Base-by-base conservation (phyloP, 2,329 filamentous ascomycete genomes). In the Trichoderma arundinaceum region DNA sequence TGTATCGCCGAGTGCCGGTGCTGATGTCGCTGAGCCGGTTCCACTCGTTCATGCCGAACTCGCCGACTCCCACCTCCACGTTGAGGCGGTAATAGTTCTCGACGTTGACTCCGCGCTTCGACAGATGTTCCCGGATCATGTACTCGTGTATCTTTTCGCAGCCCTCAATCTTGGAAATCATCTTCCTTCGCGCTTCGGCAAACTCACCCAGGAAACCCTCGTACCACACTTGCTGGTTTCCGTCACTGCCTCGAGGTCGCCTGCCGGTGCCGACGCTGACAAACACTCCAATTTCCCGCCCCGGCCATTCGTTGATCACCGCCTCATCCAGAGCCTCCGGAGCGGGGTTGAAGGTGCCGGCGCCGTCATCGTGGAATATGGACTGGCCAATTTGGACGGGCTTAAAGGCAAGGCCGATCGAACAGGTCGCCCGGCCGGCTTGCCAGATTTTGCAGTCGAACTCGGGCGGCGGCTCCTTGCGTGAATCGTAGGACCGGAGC, bases 1-100 rank as follows among this genome's bases (percentile, higher is more conserved):
- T 85, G 75, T 98, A 99, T 69, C 90, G 87, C 70, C 92, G 86
- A 0, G 95, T 99, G 74, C 90, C 90, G 13, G 92, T 97, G 80
- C 92, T 97, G 79, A 99, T 98, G 60, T 97, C 94, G 32, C 92
- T 90, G n/a, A 98, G 81, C 3, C 94, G 88, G 72, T 92, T 87
- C 95, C 95, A 99, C 76, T 98, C 95, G 75, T 98, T 99, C 93
- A 99, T 98, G 59, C 92, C 94, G 76, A 97, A 98, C 74, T 98
- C 95, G 61, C 94, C 94, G 3, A 98, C 94, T 1, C 94, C 95
- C 15, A 97, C 89, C 74, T 98, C 94, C 46, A 98, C 95, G 70
- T 99, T 99, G n/a, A 98, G 82, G 7, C 95, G 90, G 76, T 93
- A 96, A 80, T 99, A 99, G 76, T 96, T 92, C 66, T 97, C 94